Conservation (phyloP, 768 basidiomycete genomes). For the Mycena vitilis region DNA sequence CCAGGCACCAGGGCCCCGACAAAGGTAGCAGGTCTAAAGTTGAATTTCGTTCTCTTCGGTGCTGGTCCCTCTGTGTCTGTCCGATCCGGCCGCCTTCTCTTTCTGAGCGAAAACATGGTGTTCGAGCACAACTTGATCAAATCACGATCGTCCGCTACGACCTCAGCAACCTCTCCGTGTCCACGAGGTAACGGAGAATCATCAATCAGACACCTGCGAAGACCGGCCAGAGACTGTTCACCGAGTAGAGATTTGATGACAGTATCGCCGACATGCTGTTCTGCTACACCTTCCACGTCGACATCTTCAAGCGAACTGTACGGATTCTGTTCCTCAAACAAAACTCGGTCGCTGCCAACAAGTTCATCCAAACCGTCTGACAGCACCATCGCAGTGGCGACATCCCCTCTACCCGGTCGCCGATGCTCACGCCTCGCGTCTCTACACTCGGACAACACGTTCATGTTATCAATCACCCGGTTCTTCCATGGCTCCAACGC, state of each 20-base stretch:
- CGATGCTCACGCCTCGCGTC: slow-evolving; percentile 20
- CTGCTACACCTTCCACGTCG: background rate
- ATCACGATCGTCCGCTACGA: background rate
- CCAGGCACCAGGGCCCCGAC: background rate
- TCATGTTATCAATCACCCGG: slow-evolving; percentile 19
- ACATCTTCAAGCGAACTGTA: background rate
- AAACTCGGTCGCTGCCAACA: background rate
- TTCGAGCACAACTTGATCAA: background rate
- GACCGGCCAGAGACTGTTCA: background rate
- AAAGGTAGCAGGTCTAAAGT: background rate
- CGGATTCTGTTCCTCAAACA: background rate
- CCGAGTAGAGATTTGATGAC: background rate
- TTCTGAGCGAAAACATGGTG: background rate
- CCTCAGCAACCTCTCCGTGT: background rate
- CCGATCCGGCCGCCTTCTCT: background rate
- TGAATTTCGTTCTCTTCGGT: background rate
- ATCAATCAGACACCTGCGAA: background rate
- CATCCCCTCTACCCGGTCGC: background rate
- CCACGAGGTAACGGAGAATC: background rate
- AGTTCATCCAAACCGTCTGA: background rate
- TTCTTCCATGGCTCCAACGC: background rate
- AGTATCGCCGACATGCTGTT: background rate
- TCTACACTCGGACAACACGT: slow-evolving; percentile 27
- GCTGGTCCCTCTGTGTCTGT: background rate
- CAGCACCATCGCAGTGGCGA: background rate